These are phyloP conservation scores for Yamadazyma jaroonii DNA, from an alignment of 1,139 yeast species.

Conservation along the genomic window DNA sequence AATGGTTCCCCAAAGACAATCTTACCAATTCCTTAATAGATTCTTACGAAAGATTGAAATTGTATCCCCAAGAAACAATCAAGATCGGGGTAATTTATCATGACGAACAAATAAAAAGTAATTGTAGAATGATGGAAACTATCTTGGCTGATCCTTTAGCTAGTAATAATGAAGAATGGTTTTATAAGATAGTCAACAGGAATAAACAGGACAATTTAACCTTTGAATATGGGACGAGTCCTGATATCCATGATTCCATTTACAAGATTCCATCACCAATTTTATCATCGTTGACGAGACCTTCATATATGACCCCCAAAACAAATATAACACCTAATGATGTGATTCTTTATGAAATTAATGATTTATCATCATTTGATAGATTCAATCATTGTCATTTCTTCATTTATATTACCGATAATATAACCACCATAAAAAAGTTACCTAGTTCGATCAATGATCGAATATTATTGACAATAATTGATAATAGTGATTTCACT, in stretches of 20 bases:
- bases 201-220: constrained; percentile 16
- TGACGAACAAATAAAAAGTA: constrained; percentile 16
- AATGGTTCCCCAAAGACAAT: constrained; percentile 28
- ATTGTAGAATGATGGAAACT: constrained; percentile 32
- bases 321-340: constrained; percentile 22
- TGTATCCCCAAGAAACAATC: constrained; percentile 15
- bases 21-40: constrained; percentile 17
- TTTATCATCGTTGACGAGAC: constrained; percentile 27
- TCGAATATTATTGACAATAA: constrained; percentile 30
- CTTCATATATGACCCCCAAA: constrained; percentile 19
- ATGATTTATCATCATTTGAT: constrained; percentile 14
- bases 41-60: constrained; percentile 13
- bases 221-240: constrained; percentile 16
- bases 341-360: constrained; percentile 28
- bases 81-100: constrained; percentile 34
- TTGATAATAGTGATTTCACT: constrained; percentile 41
- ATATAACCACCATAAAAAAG: constrained; percentile 18
- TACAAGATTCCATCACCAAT: constrained; percentile 35
- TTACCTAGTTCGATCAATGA: constrained; percentile 20
- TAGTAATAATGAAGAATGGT: constrained; percentile 31
- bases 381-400: constrained; percentile 24
- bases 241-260: constrained; percentile 6
- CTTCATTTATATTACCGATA: constrained; percentile 28
- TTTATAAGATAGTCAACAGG: constrained; percentile 22
- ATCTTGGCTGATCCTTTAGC: constrained; percentile 45